A percentile compares a stretch with the other conserved stretches of the same genome.
Evolutionary conservation across 2,329 filamentous ascomycete species (phyloP).

Genomic region (Magnaporthiopsis incrustans): DNA sequence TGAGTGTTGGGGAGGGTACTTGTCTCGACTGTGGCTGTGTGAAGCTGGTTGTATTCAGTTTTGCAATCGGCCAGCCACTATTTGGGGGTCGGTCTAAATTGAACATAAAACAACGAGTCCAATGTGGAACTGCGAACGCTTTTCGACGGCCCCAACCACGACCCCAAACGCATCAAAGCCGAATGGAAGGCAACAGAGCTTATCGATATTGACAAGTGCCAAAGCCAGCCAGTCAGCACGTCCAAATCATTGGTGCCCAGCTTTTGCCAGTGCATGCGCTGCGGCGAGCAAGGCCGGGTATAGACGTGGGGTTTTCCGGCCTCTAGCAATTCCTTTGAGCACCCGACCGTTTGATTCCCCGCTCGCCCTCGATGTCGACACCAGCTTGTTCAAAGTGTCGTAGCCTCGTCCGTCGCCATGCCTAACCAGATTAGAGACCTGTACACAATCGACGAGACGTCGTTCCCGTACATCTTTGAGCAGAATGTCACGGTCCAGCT

Average conservation of each 20-base stretch:
- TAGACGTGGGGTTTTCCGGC: neutral
- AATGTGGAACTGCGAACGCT: too few relatives aligned
- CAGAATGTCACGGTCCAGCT: slow-evolving; percentile 27
- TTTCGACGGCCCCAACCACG: too few relatives aligned
- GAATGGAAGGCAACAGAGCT: too few relatives aligned
- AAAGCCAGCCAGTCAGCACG: too few relatives aligned
- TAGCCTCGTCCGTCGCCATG: slow-evolving; percentile 14
- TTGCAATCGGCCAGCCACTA: too few relatives aligned
- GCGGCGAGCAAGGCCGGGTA: too few relatives aligned
- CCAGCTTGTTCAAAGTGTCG: neutral
- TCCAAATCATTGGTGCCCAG: neutral
- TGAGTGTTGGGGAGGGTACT: neutral
- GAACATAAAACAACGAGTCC: too few relatives aligned
- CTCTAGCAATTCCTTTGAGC: neutral
- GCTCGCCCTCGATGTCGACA: neutral
- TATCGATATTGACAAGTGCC: too few relatives aligned
- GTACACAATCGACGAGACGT: slow-evolving; percentile 20
- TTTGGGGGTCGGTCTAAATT: too few relatives aligned
- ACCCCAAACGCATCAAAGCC: too few relatives aligned
- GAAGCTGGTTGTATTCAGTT: too few relatives aligned
- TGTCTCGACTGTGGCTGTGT: too few relatives aligned
- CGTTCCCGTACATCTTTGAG: slow-evolving; percentile 32
- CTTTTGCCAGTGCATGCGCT: neutral
- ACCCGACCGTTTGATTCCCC: neutral
- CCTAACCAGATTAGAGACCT: slow-evolving; percentile 23